Conservation (phyloP, 2,329 filamentous ascomycete species). For the Phaeosphaeriaceae sp. region DNA sequence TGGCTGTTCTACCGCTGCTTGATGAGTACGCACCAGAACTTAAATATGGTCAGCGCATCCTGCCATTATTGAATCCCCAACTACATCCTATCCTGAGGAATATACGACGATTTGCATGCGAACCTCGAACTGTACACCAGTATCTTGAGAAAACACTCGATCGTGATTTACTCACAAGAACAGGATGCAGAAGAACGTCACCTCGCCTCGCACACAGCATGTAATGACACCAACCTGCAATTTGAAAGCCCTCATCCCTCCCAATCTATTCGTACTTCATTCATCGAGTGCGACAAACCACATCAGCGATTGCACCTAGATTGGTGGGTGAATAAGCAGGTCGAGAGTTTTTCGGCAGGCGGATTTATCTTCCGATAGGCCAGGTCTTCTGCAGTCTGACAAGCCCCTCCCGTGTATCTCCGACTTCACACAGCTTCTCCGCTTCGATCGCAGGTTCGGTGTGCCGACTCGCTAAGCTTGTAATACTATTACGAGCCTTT, state of each 20-base stretch:
- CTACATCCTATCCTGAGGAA: neutral
- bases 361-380: neutral
- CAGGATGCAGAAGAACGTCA: neutral
- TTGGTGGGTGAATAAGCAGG: neutral
- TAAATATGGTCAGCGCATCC: neutral
- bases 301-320: neutral
- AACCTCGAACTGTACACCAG: neutral
- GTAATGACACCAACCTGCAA: neutral
- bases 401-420: neutral
- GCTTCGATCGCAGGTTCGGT: neutral
- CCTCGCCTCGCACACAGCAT: neutral
- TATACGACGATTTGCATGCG: neutral
- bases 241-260: neutral
- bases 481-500: neutral
- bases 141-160: neutral
- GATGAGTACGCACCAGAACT: neutral
- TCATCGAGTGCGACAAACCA: neutral
- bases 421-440: constrained; percentile 4
- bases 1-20: neutral
- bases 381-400: neutral
- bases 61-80: neutral
- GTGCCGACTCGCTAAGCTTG: constrained; percentile 2
- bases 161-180: neutral
- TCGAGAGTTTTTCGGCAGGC: neutral
- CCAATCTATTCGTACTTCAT: neutral